These are phyloP conservation scores for Diaporthe australafricana DNA, from an alignment of 2,329 filamentous ascomycete genomes.

Conservation along the genomic window DNA sequence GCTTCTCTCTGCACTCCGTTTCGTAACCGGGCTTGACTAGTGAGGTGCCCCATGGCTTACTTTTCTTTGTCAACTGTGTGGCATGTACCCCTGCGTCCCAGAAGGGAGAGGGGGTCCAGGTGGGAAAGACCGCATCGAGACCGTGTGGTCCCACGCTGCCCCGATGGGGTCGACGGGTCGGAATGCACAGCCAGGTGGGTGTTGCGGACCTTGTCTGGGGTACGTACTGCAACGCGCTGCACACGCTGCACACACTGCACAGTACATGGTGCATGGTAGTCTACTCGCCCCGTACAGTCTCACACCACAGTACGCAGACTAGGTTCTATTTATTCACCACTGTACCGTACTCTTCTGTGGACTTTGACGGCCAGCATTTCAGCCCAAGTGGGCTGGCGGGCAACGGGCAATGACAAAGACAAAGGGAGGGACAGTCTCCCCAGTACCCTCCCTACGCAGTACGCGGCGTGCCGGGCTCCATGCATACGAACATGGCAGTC, in stretches of 20 bases:
- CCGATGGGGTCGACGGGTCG: conserved; percentile 29
- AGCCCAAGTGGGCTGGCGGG: conserved; percentile 37
- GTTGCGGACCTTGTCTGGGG: conserved; percentile 22
- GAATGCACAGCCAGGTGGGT: conserved; percentile 31
- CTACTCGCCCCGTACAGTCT: conserved; percentile 19
- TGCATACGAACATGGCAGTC: conserved; percentile 30
- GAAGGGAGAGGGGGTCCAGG: conserved; percentile 2
- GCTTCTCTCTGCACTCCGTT: not conserved
- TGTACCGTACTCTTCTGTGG: not conserved
- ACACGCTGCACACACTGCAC: not conserved
- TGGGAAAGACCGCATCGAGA: conserved; percentile 30
- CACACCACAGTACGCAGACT: conserved; percentile 3
- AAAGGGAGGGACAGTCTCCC: not conserved
- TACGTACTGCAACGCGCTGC: conserved; percentile 19
- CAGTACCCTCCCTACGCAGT: not conserved
- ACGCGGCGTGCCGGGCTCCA: conserved; percentile 29
- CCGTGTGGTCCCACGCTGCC: conserved; percentile 27
- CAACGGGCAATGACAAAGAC: conserved; percentile 19
- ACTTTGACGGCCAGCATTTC: conserved; percentile 25
- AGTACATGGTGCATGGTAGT: conserved; percentile 1
- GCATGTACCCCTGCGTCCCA: conserved; percentile 24
- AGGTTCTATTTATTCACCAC: conserved; percentile 9
- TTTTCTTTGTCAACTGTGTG: conserved; percentile 10
- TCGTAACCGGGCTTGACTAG: conserved; percentile 5
- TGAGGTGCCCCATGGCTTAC: not conserved